Conservation (phyloP, 495 filamentous ascomycete species). For the Annulohypoxylon bovei region DNA sequence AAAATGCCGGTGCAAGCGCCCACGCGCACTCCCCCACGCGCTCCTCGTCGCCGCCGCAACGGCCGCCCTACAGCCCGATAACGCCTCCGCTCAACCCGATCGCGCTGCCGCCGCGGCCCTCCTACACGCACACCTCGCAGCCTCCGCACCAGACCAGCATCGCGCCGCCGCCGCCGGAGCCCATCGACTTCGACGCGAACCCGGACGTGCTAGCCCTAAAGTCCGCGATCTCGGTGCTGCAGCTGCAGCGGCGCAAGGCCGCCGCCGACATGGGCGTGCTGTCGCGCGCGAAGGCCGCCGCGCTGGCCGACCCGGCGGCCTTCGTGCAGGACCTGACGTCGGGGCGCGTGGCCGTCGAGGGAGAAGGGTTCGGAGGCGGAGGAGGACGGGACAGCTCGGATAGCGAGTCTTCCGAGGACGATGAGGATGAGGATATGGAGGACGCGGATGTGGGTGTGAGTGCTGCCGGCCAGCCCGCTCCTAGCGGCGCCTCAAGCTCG, state of each 20-base stretch:
- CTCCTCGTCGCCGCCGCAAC: constrained; percentile 44
- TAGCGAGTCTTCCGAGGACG: constrained; percentile 17
- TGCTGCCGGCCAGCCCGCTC: background rate
- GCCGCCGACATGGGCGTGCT: constrained; percentile 74
- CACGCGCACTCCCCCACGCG: constrained; percentile 17
- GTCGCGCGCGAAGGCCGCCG: constrained; percentile 68
- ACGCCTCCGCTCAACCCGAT: constrained; percentile 52
- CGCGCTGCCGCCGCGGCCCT: constrained; percentile 40
- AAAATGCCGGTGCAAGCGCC: constrained; percentile 8
- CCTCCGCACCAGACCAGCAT: constrained; percentile 50
- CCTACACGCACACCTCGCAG: constrained; percentile 56
- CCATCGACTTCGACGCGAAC: constrained; percentile 80
- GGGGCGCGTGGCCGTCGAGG: constrained; percentile 59
- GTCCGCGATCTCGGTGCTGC: constrained; percentile 80
- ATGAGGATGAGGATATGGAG: constrained; percentile 28
- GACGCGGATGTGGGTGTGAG: background rate
- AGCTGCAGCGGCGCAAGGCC: constrained; percentile 81
- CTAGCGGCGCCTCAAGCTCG: background rate
- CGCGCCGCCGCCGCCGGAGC: constrained; percentile 65
- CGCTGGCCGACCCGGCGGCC: constrained; percentile 71
- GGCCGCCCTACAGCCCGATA: constrained; percentile 58
- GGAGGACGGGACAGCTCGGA: background rate
- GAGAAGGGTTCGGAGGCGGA: constrained; percentile 49
- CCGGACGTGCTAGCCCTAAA: constrained; percentile 85
- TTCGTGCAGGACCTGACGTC: constrained; percentile 71